Conservation (phyloP, 345 rosid species). For the thale cress (Arabidopsis thaliana) region TAIR10.1 NC_003071.7:18316501-18317000, state of each 20-base stretch:
- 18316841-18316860: conserved; percentile 78
- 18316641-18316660: conserved; percentile 38
- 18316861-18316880: conserved; percentile 81
- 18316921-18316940: conserved; percentile 8
- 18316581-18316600: conserved; percentile 14
- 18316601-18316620: conserved; percentile 20
- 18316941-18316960: not conserved
- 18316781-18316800: conserved; percentile 6
- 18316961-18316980: not conserved
- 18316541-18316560: conserved; percentile 1
- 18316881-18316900: conserved; percentile 58
- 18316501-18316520: conserved; percentile 28
- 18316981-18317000: conserved; percentile 1
- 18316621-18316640: conserved; percentile 25
- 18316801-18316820: conserved; percentile 33
- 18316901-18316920: not conserved
- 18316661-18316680: conserved; percentile 61
- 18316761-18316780: not conserved
- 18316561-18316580: not conserved
- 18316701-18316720: conserved; percentile 70
- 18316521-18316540: not conserved
- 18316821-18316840: conserved; percentile 68
- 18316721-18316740: conserved; percentile 50
- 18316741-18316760: not conserved
- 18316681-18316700: conserved; percentile 64